Evolutionary conservation across 2,329 filamentous ascomycete species (phyloP).

Genomic region (Lachnellula hyalina): DNA sequence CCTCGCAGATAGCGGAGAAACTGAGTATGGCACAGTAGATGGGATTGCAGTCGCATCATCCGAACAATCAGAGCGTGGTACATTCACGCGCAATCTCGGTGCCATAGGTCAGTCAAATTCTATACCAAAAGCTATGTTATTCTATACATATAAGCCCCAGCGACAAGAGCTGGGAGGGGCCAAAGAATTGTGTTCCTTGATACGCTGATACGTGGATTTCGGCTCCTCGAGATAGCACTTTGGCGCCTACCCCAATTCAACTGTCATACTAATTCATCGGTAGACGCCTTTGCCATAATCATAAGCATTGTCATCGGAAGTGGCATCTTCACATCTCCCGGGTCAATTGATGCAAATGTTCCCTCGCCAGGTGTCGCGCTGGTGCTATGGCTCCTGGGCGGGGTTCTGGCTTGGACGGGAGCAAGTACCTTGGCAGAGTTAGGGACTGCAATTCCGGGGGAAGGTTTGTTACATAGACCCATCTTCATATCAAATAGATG

Average conservation of each 20-base stretch:
- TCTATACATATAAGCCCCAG: no score
- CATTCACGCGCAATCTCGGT: slow-evolving; percentile 42
- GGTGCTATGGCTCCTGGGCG: slow-evolving; percentile 56
- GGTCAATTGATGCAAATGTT: slow-evolving; percentile 57
- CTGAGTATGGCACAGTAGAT: slow-evolving; percentile 1
- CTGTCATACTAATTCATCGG: no score
- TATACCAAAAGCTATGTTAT: no score
- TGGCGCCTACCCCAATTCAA: no score
- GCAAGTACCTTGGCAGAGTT: slow-evolving; percentile 58
- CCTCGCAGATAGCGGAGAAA: neutral
- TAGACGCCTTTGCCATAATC: slow-evolving; percentile 52
- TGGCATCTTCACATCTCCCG: slow-evolving; percentile 60
- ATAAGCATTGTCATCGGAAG: slow-evolving; percentile 60
- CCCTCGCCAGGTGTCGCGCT: slow-evolving; percentile 55
- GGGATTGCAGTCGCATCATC: neutral
- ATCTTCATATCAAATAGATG: neutral
- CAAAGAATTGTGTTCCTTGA: no score
- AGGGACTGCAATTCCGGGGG: slow-evolving; percentile 56
- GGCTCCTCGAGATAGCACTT: no score
- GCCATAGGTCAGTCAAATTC: slow-evolving; percentile 22
- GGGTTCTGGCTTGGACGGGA: slow-evolving; percentile 59
- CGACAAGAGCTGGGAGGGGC: no score
- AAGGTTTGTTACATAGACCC: slow-evolving; percentile 36
- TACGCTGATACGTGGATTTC: no score
- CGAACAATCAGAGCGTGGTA: slow-evolving; percentile 5